phyloP scores from a whole-genome alignment of 352 stramenopile species.

The Pythium aphanidermatum region DNA sequence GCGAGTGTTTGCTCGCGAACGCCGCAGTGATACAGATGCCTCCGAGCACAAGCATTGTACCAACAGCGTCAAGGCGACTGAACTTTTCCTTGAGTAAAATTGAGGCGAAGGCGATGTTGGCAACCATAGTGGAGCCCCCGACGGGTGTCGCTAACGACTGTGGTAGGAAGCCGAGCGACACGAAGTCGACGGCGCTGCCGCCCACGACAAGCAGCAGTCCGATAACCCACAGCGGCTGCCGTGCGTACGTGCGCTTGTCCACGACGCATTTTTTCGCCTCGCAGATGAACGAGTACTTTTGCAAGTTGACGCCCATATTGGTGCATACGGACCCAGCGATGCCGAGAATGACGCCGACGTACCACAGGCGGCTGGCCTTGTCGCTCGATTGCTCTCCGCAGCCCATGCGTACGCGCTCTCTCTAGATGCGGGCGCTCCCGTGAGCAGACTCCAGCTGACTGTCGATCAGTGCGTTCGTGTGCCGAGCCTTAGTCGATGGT shows the following conservation, averaged over 20 bases:
- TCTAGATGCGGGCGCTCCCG: too few relatives aligned
- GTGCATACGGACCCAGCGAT: slow-evolving; percentile 66
- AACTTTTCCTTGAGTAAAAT: slow-evolving; percentile 77
- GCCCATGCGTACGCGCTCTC: too few relatives aligned
- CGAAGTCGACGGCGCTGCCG: slow-evolving; percentile 70
- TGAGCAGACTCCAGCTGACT: too few relatives aligned
- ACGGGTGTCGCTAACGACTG: slow-evolving; percentile 77
- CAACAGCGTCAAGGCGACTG: slow-evolving; percentile 46
- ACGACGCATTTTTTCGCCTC: slow-evolving; percentile 54
- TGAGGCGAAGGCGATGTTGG: slow-evolving; percentile 76
- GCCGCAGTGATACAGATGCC: slow-evolving; percentile 71
- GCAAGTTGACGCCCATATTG: slow-evolving; percentile 84
- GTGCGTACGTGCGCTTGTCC: slow-evolving; percentile 66
- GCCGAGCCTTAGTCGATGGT: too few relatives aligned
- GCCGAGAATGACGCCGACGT: slow-evolving; percentile 69
- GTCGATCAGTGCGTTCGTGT: too few relatives aligned
- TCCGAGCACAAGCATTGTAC: slow-evolving; percentile 55
- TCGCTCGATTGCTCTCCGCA: too few relatives aligned
- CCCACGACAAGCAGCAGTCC: slow-evolving; percentile 63
- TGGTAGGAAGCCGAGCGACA: slow-evolving; percentile 68
- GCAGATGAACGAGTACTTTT: slow-evolving; percentile 88
- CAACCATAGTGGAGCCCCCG: slow-evolving; percentile 75
- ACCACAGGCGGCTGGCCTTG: slow-evolving; percentile 52
- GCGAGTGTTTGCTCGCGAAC: slow-evolving; percentile 71
- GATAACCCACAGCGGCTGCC: slow-evolving; percentile 76